Conservation (phyloP, 345 rosid species). For the Eucalyptus polyanthemos region DNA sequence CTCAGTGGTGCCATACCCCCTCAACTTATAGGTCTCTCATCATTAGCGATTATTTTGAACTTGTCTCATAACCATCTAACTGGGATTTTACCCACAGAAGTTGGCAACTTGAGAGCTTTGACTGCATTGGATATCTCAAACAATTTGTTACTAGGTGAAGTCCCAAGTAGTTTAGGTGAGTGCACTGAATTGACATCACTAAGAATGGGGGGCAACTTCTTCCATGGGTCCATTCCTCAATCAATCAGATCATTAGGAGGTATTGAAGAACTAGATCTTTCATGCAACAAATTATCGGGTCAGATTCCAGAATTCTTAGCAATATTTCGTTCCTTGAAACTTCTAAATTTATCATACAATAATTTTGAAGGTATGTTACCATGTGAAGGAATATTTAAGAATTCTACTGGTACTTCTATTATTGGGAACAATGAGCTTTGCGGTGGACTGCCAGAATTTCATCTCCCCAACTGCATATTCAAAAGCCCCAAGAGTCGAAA, state of each 20-base stretch:
- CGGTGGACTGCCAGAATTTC: neutral
- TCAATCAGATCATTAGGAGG: neutral
- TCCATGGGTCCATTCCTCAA: neutral
- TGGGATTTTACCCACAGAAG: neutral
- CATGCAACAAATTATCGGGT: neutral
- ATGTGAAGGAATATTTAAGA: neutral
- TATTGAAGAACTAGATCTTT: neutral
- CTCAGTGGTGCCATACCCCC: neutral
- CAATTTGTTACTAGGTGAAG: neutral
- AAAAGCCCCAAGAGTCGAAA: neutral
- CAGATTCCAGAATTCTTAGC: neutral
- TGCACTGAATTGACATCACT: neutral
- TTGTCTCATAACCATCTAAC: neutral
- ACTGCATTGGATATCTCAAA: neutral
- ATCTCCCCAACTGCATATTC: neutral
- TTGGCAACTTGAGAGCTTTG: neutral
- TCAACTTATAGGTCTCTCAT: neutral
- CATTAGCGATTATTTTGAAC: neutral
- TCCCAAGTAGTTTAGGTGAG: neutral
- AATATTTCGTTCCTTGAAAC: neutral
- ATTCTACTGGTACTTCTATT: neutral
- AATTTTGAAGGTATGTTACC: neutral
- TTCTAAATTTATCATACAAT: neutral
- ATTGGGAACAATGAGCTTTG: neutral
- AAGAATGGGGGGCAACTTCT: neutral